Percentiles rank a stretch among this genome's conserved stretches.
These are phyloP conservation scores for Intubia oerlemansii DNA, from an alignment of 2,329 filamentous ascomycete genomes.

Conservation along the genomic window DNA sequence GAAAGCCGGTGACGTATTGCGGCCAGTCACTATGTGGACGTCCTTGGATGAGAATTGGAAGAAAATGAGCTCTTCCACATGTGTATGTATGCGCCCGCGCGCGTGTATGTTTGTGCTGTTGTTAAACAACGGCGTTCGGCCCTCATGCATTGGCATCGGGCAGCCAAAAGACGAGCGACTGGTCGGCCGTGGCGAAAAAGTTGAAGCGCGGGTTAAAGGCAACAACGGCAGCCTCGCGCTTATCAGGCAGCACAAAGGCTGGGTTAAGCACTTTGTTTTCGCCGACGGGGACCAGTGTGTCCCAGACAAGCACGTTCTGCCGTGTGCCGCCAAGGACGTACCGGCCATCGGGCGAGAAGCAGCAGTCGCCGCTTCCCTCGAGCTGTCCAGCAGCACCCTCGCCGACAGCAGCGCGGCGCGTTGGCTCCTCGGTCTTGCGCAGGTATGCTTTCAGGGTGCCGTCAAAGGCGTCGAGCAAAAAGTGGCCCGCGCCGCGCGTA, in stretches of 20 bases:
- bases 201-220: slow-evolving; percentile 86
- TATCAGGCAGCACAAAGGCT: slow-evolving; percentile 40
- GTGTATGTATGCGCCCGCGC: too few species aligned
- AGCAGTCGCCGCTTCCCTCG: slow-evolving; percentile 55
- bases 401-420: slow-evolving; percentile 29
- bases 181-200: slow-evolving; percentile 75
- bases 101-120: too few species aligned
- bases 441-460: slow-evolving; percentile 60
- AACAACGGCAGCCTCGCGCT: slow-evolving; percentile 49
- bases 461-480: slow-evolving; percentile 81
- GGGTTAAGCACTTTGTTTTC: slow-evolving; percentile 41
- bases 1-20: too few species aligned
- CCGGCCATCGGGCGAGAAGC: slow-evolving; percentile 74
- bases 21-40: too few species aligned
- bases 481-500: slow-evolving; percentile 69
- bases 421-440: slow-evolving; percentile 31
- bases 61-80: too few species aligned
- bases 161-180: slow-evolving; percentile 61
- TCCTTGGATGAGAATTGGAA: too few species aligned
- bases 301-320: slow-evolving; percentile 68
- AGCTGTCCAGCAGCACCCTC: slow-evolving; percentile 20
- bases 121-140: too few species aligned
- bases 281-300: slow-evolving; percentile 37
- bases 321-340: slow-evolving; percentile 68
- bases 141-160: slow-evolving; percentile 38